Evolutionary conservation across 176 grass and related monocot genomes (phyloP).

Genomic region (Oryza glumipatula): DNA sequence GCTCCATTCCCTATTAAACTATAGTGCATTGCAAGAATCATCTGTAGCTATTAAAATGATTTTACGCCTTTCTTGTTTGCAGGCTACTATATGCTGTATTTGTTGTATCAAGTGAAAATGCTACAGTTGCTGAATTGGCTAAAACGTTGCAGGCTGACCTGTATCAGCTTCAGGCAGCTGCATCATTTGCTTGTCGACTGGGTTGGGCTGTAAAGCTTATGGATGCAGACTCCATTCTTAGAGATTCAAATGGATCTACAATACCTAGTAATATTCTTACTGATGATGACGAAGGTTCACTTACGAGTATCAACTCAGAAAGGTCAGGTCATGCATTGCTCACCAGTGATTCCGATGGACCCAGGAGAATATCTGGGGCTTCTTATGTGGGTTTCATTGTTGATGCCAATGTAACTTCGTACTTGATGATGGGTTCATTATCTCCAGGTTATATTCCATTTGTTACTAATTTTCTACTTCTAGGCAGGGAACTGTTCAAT

Average conservation of each 20-base stretch:
- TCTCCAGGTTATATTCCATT: conserved; percentile 74
- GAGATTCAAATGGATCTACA: conserved; percentile 52
- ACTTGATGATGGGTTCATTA: conserved; percentile 97
- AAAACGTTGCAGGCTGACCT: conserved; percentile 93
- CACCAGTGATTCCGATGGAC: conserved; percentile 62
- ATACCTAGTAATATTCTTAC: conserved; percentile 62
- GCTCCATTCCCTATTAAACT: not conserved
- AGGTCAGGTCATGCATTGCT: conserved; percentile 59
- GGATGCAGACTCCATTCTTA: conserved; percentile 72
- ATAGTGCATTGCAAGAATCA: not conserved
- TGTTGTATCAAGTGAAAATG: conserved; percentile 98
- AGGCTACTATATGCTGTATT: conserved; percentile 97
- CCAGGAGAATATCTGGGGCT: conserved; percentile 49
- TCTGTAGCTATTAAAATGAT: conserved; percentile 38
- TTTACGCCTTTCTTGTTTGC: conserved; percentile 44
- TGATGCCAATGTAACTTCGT: conserved; percentile 98
- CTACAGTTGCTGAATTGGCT: conserved; percentile 96
- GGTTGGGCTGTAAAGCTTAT: conserved; percentile 94
- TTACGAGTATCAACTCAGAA: conserved; percentile 69
- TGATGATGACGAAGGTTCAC: conserved; percentile 67
- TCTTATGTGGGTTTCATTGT: conserved; percentile 91
- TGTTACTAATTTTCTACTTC: not conserved
- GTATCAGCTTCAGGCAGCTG: conserved; percentile 85
- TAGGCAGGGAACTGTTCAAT: not conserved
- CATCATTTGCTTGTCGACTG: conserved; percentile 89